Conservation (phyloP, 1,139 yeast genomes). For the Pichia sp. region DNA sequence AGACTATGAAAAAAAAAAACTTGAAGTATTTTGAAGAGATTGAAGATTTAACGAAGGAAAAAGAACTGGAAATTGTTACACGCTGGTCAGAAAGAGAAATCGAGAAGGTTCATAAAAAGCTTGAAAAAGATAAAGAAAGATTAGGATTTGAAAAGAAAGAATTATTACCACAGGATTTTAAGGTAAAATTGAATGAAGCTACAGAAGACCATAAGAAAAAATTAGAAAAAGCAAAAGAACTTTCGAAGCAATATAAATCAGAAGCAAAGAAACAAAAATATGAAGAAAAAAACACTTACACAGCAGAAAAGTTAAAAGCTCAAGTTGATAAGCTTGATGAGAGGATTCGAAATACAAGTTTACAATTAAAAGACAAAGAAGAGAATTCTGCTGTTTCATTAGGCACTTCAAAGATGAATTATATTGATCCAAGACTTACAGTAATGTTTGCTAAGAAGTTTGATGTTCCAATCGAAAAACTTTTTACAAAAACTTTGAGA, state of each 20-base stretch:
- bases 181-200: constrained; percentile 48
- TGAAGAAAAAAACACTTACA: constrained; percentile 44
- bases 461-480: constrained; percentile 84
- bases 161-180: constrained; percentile 43
- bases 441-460: constrained; percentile 85
- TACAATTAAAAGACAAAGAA: constrained; percentile 84
- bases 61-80: constrained; percentile 52
- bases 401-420: constrained; percentile 89
- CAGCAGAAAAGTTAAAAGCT: constrained; percentile 67
- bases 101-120: constrained; percentile 50
- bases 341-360: constrained; percentile 59
- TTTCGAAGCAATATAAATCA: constrained; percentile 44
- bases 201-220: constrained; percentile 41
- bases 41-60: constrained; percentile 63
- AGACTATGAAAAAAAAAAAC: constrained; percentile 45
- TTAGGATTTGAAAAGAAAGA: constrained; percentile 44
- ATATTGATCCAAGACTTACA: constrained; percentile 89
- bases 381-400: constrained; percentile 91
- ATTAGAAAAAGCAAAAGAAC: constrained; percentile 51
- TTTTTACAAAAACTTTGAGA: constrained; percentile 83
- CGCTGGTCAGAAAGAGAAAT: constrained; percentile 57
- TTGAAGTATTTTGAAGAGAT: constrained; percentile 60
- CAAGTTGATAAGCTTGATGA: constrained; percentile 70
- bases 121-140: constrained; percentile 35
- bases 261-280: constrained; percentile 63